A percentile compares a stretch with the other conserved stretches of the same genome.
Evolutionary conservation across 169 alveolate species (phyloP).

Genomic region (Babesia sp.): DNA sequence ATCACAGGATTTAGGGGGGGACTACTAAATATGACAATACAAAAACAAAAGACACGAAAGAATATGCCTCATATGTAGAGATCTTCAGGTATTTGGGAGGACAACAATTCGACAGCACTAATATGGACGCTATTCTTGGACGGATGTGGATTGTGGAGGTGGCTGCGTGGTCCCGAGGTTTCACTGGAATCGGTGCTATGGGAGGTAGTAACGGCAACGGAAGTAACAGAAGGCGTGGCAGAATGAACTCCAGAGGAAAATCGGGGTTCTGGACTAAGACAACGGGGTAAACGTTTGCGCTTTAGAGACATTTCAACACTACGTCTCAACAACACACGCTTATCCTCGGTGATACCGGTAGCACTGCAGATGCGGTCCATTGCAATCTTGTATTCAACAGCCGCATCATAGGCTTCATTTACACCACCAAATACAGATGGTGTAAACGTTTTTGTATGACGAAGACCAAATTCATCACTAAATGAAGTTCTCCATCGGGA

Average conservation of each 20-base stretch:
- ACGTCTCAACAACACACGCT: conserved; percentile 1
- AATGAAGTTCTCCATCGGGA: conserved; percentile 65
- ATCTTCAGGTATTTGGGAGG: not conserved
- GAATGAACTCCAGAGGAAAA: not conserved
- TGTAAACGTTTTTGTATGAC: conserved; percentile 65
- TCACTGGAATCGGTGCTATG: not conserved
- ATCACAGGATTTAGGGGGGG: not conserved
- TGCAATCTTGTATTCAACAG: conserved; percentile 51
- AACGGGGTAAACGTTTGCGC: conserved; percentile 19
- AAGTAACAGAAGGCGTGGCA: not conserved
- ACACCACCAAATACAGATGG: conserved; percentile 67
- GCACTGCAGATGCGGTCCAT: conserved; percentile 49
- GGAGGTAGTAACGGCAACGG: not conserved
- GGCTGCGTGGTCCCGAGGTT: not conserved
- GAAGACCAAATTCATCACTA: conserved; percentile 42
- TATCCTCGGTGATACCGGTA: conserved; percentile 7
- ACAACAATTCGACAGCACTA: not conserved
- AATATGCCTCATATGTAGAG: conserved; percentile 1
- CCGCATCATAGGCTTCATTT: conserved; percentile 65
- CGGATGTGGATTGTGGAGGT: not conserved
- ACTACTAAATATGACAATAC: not conserved
- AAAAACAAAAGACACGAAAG: not conserved
- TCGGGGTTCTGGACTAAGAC: not conserved
- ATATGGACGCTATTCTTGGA: not conserved
- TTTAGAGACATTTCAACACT: conserved; percentile 13